Evolutionary conservation across 345 rosid genomes (phyloP).

Genomic region (Eucalyptus fibrosa): DNA sequence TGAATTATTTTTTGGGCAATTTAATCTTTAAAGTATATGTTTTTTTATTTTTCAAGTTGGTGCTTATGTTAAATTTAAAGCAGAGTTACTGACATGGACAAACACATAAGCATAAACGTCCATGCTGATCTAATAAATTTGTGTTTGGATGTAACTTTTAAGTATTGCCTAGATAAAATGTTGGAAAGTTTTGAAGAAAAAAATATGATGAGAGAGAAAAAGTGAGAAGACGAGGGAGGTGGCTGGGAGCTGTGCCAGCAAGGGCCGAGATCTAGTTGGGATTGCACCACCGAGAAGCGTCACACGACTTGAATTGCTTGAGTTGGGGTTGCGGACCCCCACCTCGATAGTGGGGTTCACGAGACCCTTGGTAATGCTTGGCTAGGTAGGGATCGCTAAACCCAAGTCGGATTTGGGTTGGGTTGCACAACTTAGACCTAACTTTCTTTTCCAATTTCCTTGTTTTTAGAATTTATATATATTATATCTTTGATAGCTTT

Average conservation of each 20-base stretch:
- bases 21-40: not conserved
- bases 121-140: not conserved
- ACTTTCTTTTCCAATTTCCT: not conserved
- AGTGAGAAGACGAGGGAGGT: not conserved
- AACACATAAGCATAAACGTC: not conserved
- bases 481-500: not conserved
- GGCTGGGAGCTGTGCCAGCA: fast-evolving
- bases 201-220: not conserved
- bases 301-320: no score
- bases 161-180: not conserved
- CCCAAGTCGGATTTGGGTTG: not conserved
- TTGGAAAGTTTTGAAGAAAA: not conserved
- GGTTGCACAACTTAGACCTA: fast-evolving
- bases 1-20: not conserved
- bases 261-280: not conserved
- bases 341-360: fast-evolving
- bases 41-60: not conserved
- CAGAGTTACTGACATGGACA: not conserved
- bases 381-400: fast-evolving
- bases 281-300: no score
- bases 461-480: not conserved
- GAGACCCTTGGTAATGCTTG: not conserved
- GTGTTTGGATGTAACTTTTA: not conserved
- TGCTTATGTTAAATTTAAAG: not conserved
- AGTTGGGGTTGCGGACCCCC: fast-evolving